A percentile compares a stretch with the other conserved stretches of the same genome.
Conservation (phyloP, 2,329 filamentous ascomycete genomes). For the Hypoxylon sp. region DNA sequence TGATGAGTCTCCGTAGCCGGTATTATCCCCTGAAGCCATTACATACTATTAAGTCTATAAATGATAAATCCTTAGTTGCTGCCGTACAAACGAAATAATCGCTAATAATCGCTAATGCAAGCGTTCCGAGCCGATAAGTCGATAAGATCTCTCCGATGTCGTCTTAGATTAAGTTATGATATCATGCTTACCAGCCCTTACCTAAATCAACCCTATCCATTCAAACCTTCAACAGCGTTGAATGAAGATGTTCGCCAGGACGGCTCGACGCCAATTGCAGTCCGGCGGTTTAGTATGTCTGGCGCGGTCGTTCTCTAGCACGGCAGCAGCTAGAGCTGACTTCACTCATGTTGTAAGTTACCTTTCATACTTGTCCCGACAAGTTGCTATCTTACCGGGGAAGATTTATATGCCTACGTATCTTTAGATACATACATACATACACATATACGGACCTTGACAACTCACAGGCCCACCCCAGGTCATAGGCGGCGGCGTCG, state of each 20-base stretch:
- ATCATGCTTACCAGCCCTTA: constrained; percentile 20
- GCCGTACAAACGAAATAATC: neutral
- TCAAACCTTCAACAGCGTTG: constrained; percentile 1
- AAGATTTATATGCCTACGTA: neutral
- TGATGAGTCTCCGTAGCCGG: neutral
- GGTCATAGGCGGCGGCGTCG: constrained; percentile 74
- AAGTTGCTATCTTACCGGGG: neutral
- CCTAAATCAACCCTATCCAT: neutral
- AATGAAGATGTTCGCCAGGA: constrained; percentile 39
- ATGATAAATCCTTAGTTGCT: too few relatives aligned
- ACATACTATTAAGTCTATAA: too few relatives aligned
- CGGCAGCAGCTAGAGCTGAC: constrained; percentile 51
- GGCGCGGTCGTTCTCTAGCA: constrained; percentile 50
- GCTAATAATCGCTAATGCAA: constrained; percentile 15
- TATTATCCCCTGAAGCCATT: neutral
- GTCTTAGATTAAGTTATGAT: constrained; percentile 24
- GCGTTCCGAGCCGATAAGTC: constrained; percentile 21
- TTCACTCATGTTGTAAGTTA: constrained; percentile 57
- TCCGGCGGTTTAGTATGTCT: neutral
- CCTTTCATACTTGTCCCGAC: neutral
- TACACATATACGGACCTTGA: constrained; percentile 4
- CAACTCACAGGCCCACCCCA: constrained; percentile 48
- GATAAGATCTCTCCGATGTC: constrained; percentile 20
- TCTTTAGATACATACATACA: neutral
- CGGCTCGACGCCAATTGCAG: constrained; percentile 24